phyloP scores from a whole-genome alignment of 139 green algal genomes.

The Pseudopediastrum boryanum region DNA sequence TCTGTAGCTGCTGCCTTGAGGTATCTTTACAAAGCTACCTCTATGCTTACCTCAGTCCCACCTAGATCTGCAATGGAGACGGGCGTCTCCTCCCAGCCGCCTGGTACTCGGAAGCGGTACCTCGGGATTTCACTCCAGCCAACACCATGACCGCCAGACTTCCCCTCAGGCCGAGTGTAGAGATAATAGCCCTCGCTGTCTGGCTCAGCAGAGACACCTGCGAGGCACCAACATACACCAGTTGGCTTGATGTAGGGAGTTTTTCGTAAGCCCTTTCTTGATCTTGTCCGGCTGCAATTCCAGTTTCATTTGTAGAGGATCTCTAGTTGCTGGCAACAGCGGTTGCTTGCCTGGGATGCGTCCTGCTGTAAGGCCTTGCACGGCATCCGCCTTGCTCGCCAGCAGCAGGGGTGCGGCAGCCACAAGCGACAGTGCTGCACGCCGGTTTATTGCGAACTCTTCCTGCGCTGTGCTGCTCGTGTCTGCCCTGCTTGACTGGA shows the following conservation, averaged over 20 bases:
- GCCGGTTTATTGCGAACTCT: no score
- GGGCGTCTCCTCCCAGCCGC: constrained; percentile 84
- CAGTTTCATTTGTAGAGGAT: neutral
- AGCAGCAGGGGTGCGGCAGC: no score
- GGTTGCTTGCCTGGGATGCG: constrained; percentile 71
- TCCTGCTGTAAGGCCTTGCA: constrained; percentile 82
- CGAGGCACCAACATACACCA: neutral
- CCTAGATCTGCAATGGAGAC: constrained; percentile 97
- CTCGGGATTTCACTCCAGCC: constrained; percentile 92
- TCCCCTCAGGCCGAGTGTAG: constrained; percentile 87
- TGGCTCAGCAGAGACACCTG: constrained; percentile 51
- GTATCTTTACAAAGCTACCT: no score
- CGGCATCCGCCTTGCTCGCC: constrained; percentile 51
- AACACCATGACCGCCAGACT: constrained; percentile 72
- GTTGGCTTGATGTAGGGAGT: neutral
- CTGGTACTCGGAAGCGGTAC: constrained; percentile 85
- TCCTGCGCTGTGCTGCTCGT: no score
- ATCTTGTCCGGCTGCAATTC: neutral
- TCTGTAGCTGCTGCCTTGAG: no score
- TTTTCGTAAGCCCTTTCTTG: neutral
- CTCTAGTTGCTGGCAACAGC: neutral
- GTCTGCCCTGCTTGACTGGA: no score
- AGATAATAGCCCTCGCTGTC: constrained; percentile 71
- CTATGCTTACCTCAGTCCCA: constrained; percentile 84
- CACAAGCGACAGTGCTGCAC: no score